A percentile compares a stretch with the other conserved stretches of the same genome.
These are phyloP conservation scores for Cercospora sp. DNA, from an alignment of 2,329 filamentous ascomycete species.

Conservation along the genomic window DNA sequence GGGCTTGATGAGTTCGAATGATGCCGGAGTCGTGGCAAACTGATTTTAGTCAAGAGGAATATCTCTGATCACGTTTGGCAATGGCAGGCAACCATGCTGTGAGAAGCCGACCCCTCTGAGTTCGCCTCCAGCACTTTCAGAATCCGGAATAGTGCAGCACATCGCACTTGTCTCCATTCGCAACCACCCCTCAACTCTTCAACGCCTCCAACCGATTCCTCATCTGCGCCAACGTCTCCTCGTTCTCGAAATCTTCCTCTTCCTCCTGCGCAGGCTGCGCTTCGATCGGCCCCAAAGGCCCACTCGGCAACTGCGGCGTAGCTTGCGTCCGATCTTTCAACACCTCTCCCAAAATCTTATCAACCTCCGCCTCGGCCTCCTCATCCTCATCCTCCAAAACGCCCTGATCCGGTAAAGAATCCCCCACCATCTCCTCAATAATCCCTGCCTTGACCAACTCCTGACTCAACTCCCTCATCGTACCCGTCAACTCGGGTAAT, in stretches of 20 bases:
- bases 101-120: background rate
- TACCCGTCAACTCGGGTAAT: constrained; percentile 81
- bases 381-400: constrained; percentile 70
- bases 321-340: constrained; percentile 72
- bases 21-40: background rate
- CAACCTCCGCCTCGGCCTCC: constrained; percentile 79
- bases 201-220: constrained; percentile 84
- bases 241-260: constrained; percentile 74
- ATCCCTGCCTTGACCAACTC: constrained; percentile 94
- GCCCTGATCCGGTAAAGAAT: constrained; percentile 74
- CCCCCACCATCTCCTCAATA: constrained; percentile 95
- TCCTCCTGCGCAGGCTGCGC: constrained; percentile 58
- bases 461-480: constrained; percentile 82
- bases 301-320: constrained; percentile 51
- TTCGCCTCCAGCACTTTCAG: background rate
- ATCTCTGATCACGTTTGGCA: background rate
- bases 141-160: background rate
- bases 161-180: background rate
- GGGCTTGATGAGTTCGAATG: background rate
- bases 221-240: constrained; percentile 93
- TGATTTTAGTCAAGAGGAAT: background rate
- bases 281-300: constrained; percentile 53
- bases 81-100: background rate
- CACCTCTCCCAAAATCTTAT: constrained; percentile 89
- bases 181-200: constrained; percentile 64